Evolutionary conservation across 176 grass and related monocot genomes (phyloP).

Genomic region (Oryza brachyantha): DNA sequence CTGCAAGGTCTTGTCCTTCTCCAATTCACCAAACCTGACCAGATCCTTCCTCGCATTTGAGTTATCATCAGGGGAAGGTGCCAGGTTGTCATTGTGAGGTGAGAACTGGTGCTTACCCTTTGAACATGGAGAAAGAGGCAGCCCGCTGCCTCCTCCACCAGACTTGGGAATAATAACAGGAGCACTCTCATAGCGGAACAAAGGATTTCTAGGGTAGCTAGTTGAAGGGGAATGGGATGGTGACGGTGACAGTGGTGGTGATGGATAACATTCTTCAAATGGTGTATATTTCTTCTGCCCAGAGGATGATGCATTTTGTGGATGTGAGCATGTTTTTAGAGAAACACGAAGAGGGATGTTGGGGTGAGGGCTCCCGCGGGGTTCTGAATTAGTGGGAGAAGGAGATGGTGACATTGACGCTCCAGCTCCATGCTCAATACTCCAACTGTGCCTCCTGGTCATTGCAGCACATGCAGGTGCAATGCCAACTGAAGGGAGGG

Average conservation of each 20-base stretch:
- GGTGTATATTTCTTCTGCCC: conserved; percentile 34
- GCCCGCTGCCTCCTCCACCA: conserved; percentile 8
- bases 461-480: conserved; percentile 33
- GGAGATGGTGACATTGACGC: conserved; percentile 29
- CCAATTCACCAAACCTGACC: conserved; percentile 35
- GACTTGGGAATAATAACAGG: conserved; percentile 36
- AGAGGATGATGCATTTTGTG: conserved; percentile 33
- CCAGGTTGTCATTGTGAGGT: conserved; percentile 34
- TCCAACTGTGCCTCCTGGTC: conserved; percentile 79
- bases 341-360: conserved; percentile 4
- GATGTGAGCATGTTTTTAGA: conserved; percentile 23
- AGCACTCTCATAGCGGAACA: conserved; percentile 52
- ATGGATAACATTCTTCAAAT: conserved; percentile 42
- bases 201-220: conserved; percentile 36
- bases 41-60: conserved; percentile 33
- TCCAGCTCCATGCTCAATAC: conserved; percentile 45
- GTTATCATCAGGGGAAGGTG: conserved; percentile 27
- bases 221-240: conserved; percentile 37
- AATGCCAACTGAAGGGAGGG: conserved; percentile 51
- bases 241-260: conserved; percentile 36
- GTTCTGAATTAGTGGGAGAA: conserved; percentile 30
- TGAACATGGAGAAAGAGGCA: conserved; percentile 41
- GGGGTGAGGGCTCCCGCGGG: conserved; percentile 11
- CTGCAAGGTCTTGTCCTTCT: conserved; percentile 25
- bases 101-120: conserved; percentile 35